phyloP scores from a whole-genome alignment of 441 rosid species.

The Gossypium trilobum region DNA sequence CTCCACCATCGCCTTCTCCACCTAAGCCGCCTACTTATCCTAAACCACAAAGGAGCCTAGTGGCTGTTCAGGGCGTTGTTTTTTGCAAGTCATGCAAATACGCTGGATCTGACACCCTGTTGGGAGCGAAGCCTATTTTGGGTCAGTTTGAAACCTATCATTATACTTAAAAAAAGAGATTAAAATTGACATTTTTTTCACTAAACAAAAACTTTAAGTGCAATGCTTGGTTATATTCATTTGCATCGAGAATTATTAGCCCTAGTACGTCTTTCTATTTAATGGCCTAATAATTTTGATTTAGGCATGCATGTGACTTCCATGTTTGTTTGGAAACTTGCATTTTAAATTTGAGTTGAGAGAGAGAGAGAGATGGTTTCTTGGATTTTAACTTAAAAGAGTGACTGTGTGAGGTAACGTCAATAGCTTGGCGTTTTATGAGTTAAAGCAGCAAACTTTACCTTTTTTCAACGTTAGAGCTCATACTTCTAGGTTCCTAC shows the following conservation, averaged over 20 bases:
- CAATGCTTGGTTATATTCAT: not conserved
- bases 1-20: constrained; percentile 18
- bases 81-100: constrained; percentile 73
- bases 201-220: not conserved
- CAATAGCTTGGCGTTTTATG: not conserved
- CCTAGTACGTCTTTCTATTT: not conserved
- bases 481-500: not conserved
- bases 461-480: not conserved
- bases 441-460: not conserved
- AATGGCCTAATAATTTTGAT: not conserved
- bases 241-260: not conserved
- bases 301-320: not conserved
- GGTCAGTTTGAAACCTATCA: constrained; percentile 28
- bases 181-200: not conserved
- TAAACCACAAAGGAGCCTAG: constrained; percentile 28
- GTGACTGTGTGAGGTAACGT: not conserved
- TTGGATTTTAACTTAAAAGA: not conserved
- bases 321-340: not conserved
- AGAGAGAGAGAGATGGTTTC: not conserved
- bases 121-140: constrained; percentile 43
- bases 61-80: constrained; percentile 57
- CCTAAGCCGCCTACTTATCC: constrained; percentile 26
- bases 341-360: not conserved
- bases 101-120: constrained; percentile 39
- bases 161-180: too few species aligned